phyloP scores from a whole-genome alignment of 257 asterid species.

The Jacaranda mimosifolia region DNA sequence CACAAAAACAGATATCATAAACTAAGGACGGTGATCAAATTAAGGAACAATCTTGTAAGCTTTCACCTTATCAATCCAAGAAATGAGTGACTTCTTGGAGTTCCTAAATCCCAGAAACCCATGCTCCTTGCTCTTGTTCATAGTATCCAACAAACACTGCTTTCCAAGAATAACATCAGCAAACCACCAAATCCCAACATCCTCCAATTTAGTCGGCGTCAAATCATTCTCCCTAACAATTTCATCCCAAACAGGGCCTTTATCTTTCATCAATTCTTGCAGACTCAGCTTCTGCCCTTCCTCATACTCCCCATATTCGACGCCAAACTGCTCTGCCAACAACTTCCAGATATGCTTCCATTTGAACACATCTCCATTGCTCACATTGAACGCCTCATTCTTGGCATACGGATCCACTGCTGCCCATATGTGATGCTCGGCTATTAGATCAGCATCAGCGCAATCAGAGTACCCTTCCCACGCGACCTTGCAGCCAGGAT shows the following conservation, averaged over 20 bases:
- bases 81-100: constrained; percentile 30
- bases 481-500: constrained; percentile 43
- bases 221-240: constrained; percentile 39
- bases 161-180: constrained; percentile 18
- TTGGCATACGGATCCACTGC: constrained; percentile 41
- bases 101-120: constrained; percentile 44
- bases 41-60: constrained; percentile 40
- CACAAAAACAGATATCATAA: background rate
- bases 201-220: constrained; percentile 26
- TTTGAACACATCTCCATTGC: constrained; percentile 50
- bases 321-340: constrained; percentile 38
- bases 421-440: constrained; percentile 47
- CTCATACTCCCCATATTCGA: constrained; percentile 31
- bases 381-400: constrained; percentile 48
- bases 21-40: background rate
- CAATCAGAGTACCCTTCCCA: constrained; percentile 46
- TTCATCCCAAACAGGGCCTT: constrained; percentile 39
- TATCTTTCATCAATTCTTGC: constrained; percentile 43
- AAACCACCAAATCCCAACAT: constrained; percentile 45
- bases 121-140: constrained; percentile 47
- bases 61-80: constrained; percentile 38
- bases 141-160: constrained; percentile 18
- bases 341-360: constrained; percentile 41
- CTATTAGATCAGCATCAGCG: constrained; percentile 51
- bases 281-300: constrained; percentile 29